phyloP scores from a whole-genome alignment of 305 asterid genomes.

The Euphrasia arctica region DNA sequence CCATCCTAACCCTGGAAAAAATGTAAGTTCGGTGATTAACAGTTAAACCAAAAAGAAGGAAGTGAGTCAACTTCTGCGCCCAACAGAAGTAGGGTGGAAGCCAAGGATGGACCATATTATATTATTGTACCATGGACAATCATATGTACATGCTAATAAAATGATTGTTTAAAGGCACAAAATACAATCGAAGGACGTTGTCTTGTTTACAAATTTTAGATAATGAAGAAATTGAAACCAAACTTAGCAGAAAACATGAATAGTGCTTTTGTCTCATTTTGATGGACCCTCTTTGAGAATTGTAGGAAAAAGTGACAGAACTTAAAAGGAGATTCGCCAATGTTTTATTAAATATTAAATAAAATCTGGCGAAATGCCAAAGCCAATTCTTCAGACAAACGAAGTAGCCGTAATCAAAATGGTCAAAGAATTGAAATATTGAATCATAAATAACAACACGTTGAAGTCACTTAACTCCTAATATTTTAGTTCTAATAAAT shows the following conservation, averaged over 20 bases:
- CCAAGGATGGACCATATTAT: constrained; percentile 10
- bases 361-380: too few relatives aligned
- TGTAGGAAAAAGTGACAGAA: not conserved
- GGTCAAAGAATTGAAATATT: too few relatives aligned
- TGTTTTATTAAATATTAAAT: too few relatives aligned
- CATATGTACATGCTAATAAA: constrained; percentile 15
- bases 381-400: too few relatives aligned
- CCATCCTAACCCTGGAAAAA: constrained; percentile 94
- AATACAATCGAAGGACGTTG: not conserved
- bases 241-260: not conserved
- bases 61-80: constrained; percentile 14
- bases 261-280: constrained; percentile 7
- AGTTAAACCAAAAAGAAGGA: constrained; percentile 10
- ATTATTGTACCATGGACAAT: constrained; percentile 16
- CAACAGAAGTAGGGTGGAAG: not conserved
- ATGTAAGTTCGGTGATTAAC: constrained; percentile 18
- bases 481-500: not conserved
- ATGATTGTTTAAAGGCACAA: not conserved
- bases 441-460: not conserved
- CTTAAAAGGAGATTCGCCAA: too few relatives aligned
- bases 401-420: too few relatives aligned
- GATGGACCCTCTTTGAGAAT: constrained; percentile 4
- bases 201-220: not conserved
- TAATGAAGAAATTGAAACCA: not conserved
- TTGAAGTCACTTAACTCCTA: not conserved